Percentiles rank a stretch among this genome's conserved stretches.
Evolutionary conservation across 176 grass and related monocot genomes (phyloP).

Genomic region (Oryza longistaminata): DNA sequence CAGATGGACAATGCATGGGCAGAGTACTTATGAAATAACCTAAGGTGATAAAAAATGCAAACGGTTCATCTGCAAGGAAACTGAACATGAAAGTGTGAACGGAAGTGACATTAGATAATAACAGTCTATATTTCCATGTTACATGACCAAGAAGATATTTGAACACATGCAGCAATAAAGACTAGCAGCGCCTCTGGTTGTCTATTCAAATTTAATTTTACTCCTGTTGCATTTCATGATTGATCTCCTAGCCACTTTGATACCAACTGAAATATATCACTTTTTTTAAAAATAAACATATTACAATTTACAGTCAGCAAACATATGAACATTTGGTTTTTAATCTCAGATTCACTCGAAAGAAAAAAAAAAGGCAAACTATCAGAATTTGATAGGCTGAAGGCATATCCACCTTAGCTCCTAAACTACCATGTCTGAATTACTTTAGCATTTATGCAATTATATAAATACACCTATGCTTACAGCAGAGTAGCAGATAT

Average conservation of each 20-base stretch:
- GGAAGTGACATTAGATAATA: background rate
- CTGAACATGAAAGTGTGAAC: background rate
- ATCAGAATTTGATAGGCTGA: background rate
- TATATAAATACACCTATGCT: background rate
- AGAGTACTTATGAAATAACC: constrained; percentile 6
- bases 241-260: background rate
- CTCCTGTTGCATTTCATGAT: background rate
- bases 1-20: background rate
- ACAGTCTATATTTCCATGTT: background rate
- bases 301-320: background rate
- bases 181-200: background rate
- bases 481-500: constrained; percentile 3
- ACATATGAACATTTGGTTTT: background rate
- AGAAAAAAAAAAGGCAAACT: background rate
- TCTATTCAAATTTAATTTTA: background rate
- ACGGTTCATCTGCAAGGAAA: background rate
- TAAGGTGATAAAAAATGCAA: constrained; percentile 11
- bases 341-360: background rate
- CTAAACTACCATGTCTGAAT: background rate
- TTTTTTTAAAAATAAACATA: background rate
- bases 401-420: background rate
- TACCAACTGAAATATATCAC: background rate
- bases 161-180: background rate
- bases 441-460: constrained; percentile 19
- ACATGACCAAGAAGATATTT: background rate